A percentile compares a stretch with the other conserved stretches of the same genome.
Conservation (phyloP, 2,329 filamentous ascomycete species). For the Chrysoporthe austroafricana region DNA sequence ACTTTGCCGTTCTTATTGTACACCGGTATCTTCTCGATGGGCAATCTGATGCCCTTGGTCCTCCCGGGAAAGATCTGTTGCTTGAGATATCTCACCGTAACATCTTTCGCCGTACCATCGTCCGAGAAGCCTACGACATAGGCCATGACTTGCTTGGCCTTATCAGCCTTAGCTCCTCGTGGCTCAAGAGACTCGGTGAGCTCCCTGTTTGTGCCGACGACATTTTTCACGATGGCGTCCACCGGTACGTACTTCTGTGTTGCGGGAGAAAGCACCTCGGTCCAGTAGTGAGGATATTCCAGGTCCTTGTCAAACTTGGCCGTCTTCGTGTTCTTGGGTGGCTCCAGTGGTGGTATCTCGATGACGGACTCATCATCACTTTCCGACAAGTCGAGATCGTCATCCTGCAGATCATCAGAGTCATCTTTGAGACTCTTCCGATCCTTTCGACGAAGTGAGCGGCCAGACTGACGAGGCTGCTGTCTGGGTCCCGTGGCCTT, state of each 20-base stretch:
- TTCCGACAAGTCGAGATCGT: slow-evolving; percentile 47
- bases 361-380: slow-evolving; percentile 64
- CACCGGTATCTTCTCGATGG: slow-evolving; percentile 78
- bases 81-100: slow-evolving; percentile 89
- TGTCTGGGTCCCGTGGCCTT: background rate
- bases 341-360: slow-evolving; percentile 53
- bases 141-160: slow-evolving; percentile 84
- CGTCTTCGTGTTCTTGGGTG: slow-evolving; percentile 37
- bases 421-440: slow-evolving; percentile 34
- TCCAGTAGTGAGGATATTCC: slow-evolving; percentile 89
- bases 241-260: slow-evolving; percentile 80
- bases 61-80: slow-evolving; percentile 82
- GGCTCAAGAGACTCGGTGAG: slow-evolving; percentile 78
- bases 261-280: slow-evolving; percentile 81
- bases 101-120: slow-evolving; percentile 91
- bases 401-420: slow-evolving; percentile 51
- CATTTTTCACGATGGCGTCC: slow-evolving; percentile 71
- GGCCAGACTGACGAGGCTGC: slow-evolving; percentile 10
- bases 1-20: slow-evolving; percentile 79
- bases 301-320: slow-evolving; percentile 72
- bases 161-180: slow-evolving; percentile 80
- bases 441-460: slow-evolving; percentile 13
- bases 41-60: slow-evolving; percentile 83
- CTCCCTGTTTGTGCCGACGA: slow-evolving; percentile 74
- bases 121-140: slow-evolving; percentile 83